Evolutionary conservation across 768 basidiomycete species (phyloP).

Genomic region (Scleroderma bovista): DNA sequence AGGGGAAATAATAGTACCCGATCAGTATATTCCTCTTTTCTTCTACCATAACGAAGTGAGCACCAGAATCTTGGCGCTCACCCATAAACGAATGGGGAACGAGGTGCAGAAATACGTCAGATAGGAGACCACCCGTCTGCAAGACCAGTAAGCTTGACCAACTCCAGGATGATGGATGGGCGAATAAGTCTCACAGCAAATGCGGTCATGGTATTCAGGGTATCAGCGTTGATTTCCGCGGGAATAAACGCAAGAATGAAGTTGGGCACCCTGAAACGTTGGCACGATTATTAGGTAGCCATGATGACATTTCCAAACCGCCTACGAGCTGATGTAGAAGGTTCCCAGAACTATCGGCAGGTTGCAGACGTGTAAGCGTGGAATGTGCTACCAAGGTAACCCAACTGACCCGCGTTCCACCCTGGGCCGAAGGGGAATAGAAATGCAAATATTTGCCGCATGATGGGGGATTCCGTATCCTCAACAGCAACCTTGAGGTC

Average conservation of each 20-base stretch:
- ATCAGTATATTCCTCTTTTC: slow-evolving; percentile 88
- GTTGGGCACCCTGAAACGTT: slow-evolving; percentile 70
- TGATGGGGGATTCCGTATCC: slow-evolving; percentile 60
- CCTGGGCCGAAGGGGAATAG: slow-evolving; percentile 89
- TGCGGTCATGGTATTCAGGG: slow-evolving; percentile 90
- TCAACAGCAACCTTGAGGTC: slow-evolving; percentile 58
- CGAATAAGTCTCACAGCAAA: slow-evolving; percentile 63
- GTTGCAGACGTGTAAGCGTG: slow-evolving; percentile 16
- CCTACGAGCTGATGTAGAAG: slow-evolving; percentile 95
- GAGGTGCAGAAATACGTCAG: slow-evolving; percentile 89
- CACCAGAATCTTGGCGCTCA: slow-evolving; percentile 67
- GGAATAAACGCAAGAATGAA: slow-evolving; percentile 94
- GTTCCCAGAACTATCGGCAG: slow-evolving; percentile 65
- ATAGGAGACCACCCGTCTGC: slow-evolving; percentile 85
- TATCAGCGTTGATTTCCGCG: slow-evolving; percentile 76
- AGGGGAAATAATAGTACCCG: slow-evolving; percentile 47
- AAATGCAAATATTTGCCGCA: slow-evolving; percentile 74
- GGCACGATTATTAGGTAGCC: slow-evolving; percentile 13
- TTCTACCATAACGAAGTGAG: slow-evolving; percentile 79
- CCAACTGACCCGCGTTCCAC: slow-evolving; percentile 63
- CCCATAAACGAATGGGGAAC: slow-evolving; percentile 92
- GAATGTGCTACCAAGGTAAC: neutral
- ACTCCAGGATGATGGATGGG: slow-evolving; percentile 5
- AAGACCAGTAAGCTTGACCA: slow-evolving; percentile 14
- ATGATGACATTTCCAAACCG: slow-evolving; percentile 12